Conservation (phyloP, 2,329 filamentous ascomycete genomes). For the Parascedosporium putredinis region DNA sequence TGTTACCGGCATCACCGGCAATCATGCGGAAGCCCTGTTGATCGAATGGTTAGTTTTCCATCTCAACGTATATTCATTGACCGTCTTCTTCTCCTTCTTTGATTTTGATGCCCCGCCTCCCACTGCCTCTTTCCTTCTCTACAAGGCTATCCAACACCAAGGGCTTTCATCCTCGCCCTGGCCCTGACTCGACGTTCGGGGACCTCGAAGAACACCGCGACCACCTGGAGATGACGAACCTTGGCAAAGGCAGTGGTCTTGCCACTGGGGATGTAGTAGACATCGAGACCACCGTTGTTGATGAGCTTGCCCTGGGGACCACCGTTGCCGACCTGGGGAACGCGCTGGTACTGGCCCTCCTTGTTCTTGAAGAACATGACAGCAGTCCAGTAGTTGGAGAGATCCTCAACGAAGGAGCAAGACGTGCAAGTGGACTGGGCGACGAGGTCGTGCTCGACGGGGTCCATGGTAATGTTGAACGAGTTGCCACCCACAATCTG, state of each 20-base stretch:
- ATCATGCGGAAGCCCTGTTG: conserved; percentile 35
- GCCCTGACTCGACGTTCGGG: too few relatives aligned
- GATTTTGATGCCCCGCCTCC: conserved; percentile 1
- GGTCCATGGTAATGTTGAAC: conserved; percentile 33
- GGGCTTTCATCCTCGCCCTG: too few relatives aligned
- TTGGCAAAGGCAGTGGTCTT: conserved; percentile 33
- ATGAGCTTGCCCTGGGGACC: conserved; percentile 33
- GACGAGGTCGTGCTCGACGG: conserved; percentile 15
- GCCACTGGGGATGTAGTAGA: conserved; percentile 31
- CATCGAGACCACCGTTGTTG: conserved; percentile 32
- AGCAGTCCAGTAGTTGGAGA: conserved; percentile 25
- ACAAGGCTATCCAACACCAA: too few relatives aligned
- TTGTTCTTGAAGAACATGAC: conserved; percentile 22
- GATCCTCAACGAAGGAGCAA: conserved; percentile 24
- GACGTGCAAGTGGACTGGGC: conserved; percentile 26
- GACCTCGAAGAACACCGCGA: too few relatives aligned
- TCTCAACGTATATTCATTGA: background rate
- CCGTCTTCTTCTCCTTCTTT: background rate
- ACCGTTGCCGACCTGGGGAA: conserved; percentile 24
- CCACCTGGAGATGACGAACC: too few relatives aligned
- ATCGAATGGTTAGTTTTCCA: background rate
- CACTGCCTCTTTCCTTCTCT: conserved; percentile 6
- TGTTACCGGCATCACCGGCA: conserved; percentile 31
- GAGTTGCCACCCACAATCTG: conserved; percentile 37
- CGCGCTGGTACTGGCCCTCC: conserved; percentile 23